Evolutionary conservation across 2,329 filamentous ascomycete species (phyloP), one percentile per base, ranked within the genome.

Genomic region (Neonectria magnoliae): DNA sequence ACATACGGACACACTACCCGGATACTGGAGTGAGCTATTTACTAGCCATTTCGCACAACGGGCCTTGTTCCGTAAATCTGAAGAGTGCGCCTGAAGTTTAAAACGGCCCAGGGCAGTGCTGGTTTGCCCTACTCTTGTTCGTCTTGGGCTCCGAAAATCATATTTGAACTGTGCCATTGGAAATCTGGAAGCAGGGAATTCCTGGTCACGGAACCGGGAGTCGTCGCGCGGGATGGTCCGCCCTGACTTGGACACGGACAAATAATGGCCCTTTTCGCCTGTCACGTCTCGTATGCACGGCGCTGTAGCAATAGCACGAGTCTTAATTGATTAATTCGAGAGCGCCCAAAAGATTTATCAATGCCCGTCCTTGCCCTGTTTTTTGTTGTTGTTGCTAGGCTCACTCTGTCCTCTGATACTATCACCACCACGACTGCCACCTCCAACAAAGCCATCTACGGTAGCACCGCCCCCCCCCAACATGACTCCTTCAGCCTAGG

Each of bases 151-250:
- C 36, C 14, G 2, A 38, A 42, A 42, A 20, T 42, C 7, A 5
- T n/a, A 16, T 20, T 20, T 36, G 14, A 18, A 42, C 18, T 42
- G 38, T 42, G 38, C 38, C 16, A 10, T 42, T 38, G 16, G 42
- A 22, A 22, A 13, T 20, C 18, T 45, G 4, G 8, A 53, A 47
- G 29, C 48, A 60, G 27, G 57, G 57, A 18, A 25, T 22, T 47
- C 57, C 57, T 50, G 50, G 57, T 18, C 18, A 38, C 48, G 57
- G 57, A 52, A 47, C 57, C 29, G 48, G 57, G 51, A 53, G 29
- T 14, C 33, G 33, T 53, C 42, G 57, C 41, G 41, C 50, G 57
- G 29, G 50, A 31, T 44, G 45, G 45, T 27, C 56, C 47, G 47
- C 31, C 25, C 36, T 51, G 47, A 44, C 47, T 52, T 41, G 33